Evolutionary conservation across 2,329 filamentous ascomycete species (phyloP).

Genomic region (Daldinia sp.): DNA sequence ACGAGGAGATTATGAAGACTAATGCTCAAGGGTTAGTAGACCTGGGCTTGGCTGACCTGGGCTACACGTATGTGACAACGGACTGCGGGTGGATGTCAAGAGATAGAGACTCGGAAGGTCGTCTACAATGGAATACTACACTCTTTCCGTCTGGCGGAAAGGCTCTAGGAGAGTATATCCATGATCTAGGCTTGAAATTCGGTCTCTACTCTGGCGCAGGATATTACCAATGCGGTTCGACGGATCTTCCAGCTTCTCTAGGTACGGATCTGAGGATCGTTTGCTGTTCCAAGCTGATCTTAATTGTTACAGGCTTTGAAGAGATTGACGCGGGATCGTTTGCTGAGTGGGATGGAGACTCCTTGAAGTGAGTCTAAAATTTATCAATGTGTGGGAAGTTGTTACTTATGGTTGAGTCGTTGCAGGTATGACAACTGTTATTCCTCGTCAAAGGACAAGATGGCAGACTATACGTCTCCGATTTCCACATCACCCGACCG

Average conservation of each 20-base stretch:
- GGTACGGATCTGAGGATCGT: slow-evolving; percentile 42
- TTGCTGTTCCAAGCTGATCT: not conserved
- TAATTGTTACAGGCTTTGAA: slow-evolving; percentile 49
- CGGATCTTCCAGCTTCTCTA: slow-evolving; percentile 54
- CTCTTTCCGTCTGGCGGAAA: slow-evolving; percentile 59
- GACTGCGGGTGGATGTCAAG: slow-evolving; percentile 66
- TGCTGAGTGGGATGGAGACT: slow-evolving; percentile 56
- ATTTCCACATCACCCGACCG: slow-evolving; percentile 52
- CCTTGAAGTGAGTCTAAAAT: slow-evolving; percentile 57
- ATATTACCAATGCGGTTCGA: slow-evolving; percentile 55
- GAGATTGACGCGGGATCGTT: slow-evolving; percentile 53
- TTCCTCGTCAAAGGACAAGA: slow-evolving; percentile 51
- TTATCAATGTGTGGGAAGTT: not conserved
- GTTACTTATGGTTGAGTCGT: not conserved
- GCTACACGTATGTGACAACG: slow-evolving; percentile 64
- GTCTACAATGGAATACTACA: slow-evolving; percentile 58
- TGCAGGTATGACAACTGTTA: slow-evolving; percentile 60
- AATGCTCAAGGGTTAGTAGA: slow-evolving; percentile 63
- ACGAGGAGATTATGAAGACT: slow-evolving; percentile 56
- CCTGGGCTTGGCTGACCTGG: slow-evolving; percentile 58
- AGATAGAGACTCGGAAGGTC: slow-evolving; percentile 53
- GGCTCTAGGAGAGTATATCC: slow-evolving; percentile 59
- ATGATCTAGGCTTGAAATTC: slow-evolving; percentile 58
- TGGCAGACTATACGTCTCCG: slow-evolving; percentile 52
- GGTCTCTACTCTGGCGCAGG: slow-evolving; percentile 63